phyloP scores from a whole-genome alignment of 345 rosid species.

The Populus tremula region DNA sequence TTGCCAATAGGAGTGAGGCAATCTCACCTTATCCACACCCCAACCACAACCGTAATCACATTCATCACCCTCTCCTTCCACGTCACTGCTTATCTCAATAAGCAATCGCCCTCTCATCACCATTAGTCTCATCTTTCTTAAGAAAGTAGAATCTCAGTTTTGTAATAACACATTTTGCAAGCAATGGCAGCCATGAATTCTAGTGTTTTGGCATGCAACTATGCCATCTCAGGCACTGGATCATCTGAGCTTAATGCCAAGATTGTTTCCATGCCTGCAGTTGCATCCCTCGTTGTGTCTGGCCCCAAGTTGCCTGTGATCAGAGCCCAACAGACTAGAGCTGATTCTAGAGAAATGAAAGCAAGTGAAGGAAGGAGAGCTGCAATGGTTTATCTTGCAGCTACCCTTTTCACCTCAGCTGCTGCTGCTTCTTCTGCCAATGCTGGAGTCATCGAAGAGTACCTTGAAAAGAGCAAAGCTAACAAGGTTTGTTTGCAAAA shows the following conservation, averaged over 20 bases:
- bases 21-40: constrained; percentile 97
- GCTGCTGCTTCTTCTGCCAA: constrained; percentile 65
- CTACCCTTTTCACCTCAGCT: constrained; percentile 61
- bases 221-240: constrained; percentile 57
- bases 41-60: constrained; percentile 61
- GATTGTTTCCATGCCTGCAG: constrained; percentile 39
- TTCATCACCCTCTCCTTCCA: constrained; percentile 43
- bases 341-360: constrained; percentile 30
- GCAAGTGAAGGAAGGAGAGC: constrained; percentile 64
- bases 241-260: constrained; percentile 65
- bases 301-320: constrained; percentile 55
- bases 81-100: constrained; percentile 34
- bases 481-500: constrained; percentile 62
- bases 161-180: background rate
- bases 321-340: constrained; percentile 49
- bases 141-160: background rate
- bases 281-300: constrained; percentile 35
- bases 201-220: constrained; percentile 76
- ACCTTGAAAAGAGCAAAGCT: constrained; percentile 94
- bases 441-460: constrained; percentile 83
- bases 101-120: background rate
- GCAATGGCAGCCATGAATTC: constrained; percentile 83
- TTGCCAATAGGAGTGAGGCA: constrained; percentile 74
- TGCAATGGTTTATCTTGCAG: constrained; percentile 67
- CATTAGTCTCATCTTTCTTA: background rate